Conservation (phyloP, 2,329 filamentous ascomycete species). For the Erysiphe pulchra region DNA sequence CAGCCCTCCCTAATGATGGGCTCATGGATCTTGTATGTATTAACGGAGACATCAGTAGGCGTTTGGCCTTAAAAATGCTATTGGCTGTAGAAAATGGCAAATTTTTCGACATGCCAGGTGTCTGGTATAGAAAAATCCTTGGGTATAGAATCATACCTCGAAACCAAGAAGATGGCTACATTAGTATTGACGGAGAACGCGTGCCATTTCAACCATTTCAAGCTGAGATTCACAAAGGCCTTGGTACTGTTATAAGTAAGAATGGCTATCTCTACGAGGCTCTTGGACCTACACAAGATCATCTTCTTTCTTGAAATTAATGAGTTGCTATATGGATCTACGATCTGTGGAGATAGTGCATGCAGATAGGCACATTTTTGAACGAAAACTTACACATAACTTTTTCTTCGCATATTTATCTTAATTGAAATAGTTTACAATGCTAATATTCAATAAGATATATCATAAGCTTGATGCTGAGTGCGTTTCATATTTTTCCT, state of each 20-base stretch:
- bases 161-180: slow-evolving; percentile 47
- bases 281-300: slow-evolving; percentile 16
- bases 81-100: slow-evolving; percentile 39
- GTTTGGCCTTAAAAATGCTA: slow-evolving; percentile 43
- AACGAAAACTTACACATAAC: too few relatives aligned
- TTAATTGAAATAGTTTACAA: too few relatives aligned
- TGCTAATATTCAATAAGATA: too few relatives aligned
- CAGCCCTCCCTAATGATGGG: slow-evolving; percentile 60
- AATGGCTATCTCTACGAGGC: slow-evolving; percentile 45
- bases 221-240: slow-evolving; percentile 57
- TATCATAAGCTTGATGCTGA: too few relatives aligned
- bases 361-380: too few relatives aligned
- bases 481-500: too few relatives aligned
- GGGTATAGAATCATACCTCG: slow-evolving; percentile 67
- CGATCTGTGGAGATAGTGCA: too few relatives aligned
- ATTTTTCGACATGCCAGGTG: slow-evolving; percentile 56
- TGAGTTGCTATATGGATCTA: too few relatives aligned
- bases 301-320: neutral
- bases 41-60: slow-evolving; percentile 44
- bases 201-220: slow-evolving; percentile 78
- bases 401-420: too few relatives aligned
- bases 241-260: slow-evolving; percentile 69
- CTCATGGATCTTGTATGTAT: slow-evolving; percentile 65
- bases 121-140: slow-evolving; percentile 63
- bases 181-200: slow-evolving; percentile 81